Evolutionary conservation across 2,329 filamentous ascomycete species (phyloP), one percentile per base, ranked within the genome.

Genomic region (Cladosporium phlei): DNA sequence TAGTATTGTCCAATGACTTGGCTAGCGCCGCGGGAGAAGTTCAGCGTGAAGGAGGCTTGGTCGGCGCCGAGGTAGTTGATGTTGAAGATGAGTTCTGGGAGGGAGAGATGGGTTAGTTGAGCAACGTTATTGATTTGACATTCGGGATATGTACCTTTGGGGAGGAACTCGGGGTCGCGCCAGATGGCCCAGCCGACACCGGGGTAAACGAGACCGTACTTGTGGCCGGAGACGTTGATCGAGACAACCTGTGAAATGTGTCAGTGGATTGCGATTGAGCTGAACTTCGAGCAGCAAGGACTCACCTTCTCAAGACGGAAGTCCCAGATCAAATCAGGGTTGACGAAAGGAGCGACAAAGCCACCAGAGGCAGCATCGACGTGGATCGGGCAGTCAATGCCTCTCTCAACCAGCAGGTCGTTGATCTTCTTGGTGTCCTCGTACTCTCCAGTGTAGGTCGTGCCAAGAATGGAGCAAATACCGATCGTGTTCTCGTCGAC

Each of bases 61-160:
- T 96, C 88, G 9, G 91, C 90, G 39, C 91, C 91, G 5, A 96
- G 84, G 71, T 97, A 97, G 77, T 96, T 96, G 78, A 97, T 96
- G 77, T 95, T 96, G 80, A 97, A 97, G 59, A 97, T 88, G 17
- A 96, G 82, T 61, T 96, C 90, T 64, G 52, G 4, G 2, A 6
- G 5, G 20, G 35, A 22, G 22, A 24, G 35, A 20, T 38, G 21
- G 24, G 24, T 8, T 21, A 8, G n/a, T n/a, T n/a, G n/a, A n/a
- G n/a, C n/a, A n/a, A n/a, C n/a, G n/a, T n/a, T n/a, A n/a, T n/a
- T n/a, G 25, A 14, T 24, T 25, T n/a, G 28, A 25, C 3, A 44
- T 9, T 2, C 4, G 6, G 24, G 11, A 25, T 7, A 16, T 49
- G 48, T 45, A 63, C 61, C 61, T 63, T 91, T 78, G 6, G 91